These are phyloP conservation scores for Triticum dicoccoides DNA, from an alignment of 176 grass and related monocot species.

Conservation along the genomic window DNA sequence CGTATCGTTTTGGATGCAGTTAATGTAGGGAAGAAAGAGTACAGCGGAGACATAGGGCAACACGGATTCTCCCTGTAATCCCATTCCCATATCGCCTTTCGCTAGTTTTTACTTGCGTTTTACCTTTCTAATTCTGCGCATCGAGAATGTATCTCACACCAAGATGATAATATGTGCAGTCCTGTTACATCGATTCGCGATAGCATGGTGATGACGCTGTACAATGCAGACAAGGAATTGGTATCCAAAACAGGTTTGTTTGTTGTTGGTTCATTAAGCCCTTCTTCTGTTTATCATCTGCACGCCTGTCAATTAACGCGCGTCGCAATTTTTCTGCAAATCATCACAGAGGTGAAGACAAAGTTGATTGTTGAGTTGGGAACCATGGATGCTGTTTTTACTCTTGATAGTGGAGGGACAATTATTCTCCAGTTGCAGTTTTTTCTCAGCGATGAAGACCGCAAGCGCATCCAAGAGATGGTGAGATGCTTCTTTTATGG, in stretches of 20 bases:
- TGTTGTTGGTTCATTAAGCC: background rate
- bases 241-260: conserved; percentile 42
- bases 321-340: background rate
- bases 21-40: conserved; percentile 31
- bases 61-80: conserved; percentile 41
- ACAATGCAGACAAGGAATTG: conserved; percentile 25
- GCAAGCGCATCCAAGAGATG: conserved; percentile 48
- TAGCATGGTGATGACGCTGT: conserved; percentile 38
- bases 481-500: background rate
- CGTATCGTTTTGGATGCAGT: conserved; percentile 11
- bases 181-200: conserved; percentile 48
- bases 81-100: background rate
- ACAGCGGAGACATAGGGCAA: conserved; percentile 34
- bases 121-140: background rate
- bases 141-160: conserved; percentile 1
- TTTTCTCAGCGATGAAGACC: conserved; percentile 47
- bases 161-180: conserved; percentile 13
- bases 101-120: background rate
- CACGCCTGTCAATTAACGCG: background rate
- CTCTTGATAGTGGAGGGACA: conserved; percentile 25
- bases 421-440: conserved; percentile 37
- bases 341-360: conserved; percentile 31
- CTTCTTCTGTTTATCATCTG: background rate
- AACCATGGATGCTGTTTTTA: conserved; percentile 28
- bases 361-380: conserved; percentile 41